phyloP scores from a whole-genome alignment of 305 asterid genomes.

The Solanum aculeatissimum region DNA sequence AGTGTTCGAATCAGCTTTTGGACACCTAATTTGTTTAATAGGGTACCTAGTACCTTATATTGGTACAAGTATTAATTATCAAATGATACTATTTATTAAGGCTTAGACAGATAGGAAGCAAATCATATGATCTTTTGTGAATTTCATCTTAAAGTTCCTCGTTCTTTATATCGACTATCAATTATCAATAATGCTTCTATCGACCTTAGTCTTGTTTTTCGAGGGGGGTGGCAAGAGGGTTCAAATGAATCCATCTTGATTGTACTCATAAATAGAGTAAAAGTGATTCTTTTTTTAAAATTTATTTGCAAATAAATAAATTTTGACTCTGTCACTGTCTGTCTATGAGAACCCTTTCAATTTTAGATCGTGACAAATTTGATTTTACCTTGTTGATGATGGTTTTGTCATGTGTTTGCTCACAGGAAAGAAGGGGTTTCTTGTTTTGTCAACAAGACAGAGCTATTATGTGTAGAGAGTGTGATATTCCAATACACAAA shows the following conservation, averaged over 20 bases:
- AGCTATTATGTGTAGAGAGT: constrained; percentile 74
- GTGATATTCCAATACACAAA: constrained; percentile 65
- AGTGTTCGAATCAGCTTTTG: background rate
- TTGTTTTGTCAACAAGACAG: constrained; percentile 87
- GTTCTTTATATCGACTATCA: too few relatives aligned
- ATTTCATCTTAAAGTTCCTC: background rate
- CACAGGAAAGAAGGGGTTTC: constrained; percentile 73
- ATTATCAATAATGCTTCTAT: background rate
- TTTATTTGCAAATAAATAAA: background rate
- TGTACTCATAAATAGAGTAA: background rate
- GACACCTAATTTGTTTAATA: background rate
- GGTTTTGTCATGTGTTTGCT: background rate
- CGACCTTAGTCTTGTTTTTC: background rate
- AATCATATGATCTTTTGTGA: background rate
- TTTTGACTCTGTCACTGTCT: background rate
- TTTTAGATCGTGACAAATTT: background rate
- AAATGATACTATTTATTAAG: background rate
- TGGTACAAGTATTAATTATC: background rate
- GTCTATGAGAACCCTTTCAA: fast-evolving
- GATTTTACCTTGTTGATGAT: background rate
- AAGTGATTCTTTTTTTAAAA: background rate
- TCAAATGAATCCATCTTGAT: background rate
- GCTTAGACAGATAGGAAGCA: background rate
- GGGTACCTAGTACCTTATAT: background rate
- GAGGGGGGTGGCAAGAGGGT: background rate